Percentiles rank a stretch among this genome's conserved stretches.
Evolutionary conservation across 331 rosid genomes (phyloP).

Genomic region (Acacia concinna): DNA sequence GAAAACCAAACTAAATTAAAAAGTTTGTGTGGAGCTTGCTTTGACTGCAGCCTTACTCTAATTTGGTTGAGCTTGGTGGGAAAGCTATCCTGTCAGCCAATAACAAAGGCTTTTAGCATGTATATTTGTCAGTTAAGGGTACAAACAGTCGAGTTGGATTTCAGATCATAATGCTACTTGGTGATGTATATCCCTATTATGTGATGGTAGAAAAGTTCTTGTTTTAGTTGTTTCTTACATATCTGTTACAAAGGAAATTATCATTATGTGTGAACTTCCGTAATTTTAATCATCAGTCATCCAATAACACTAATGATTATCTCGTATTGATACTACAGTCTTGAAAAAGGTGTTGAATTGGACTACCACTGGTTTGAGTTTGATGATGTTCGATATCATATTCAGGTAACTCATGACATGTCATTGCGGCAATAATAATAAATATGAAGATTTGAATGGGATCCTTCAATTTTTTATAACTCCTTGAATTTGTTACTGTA

Average conservation of each 20-base stretch:
- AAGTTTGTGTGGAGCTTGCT: not conserved
- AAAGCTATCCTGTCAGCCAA: not conserved
- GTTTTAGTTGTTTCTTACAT: conserved; percentile 4
- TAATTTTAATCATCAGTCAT: not conserved
- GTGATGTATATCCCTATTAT: conserved; percentile 1
- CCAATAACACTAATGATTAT: conserved; percentile 17
- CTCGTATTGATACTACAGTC: conserved; percentile 47
- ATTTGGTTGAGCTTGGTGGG: not conserved
- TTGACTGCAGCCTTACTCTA: not conserved
- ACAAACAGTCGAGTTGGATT: not conserved
- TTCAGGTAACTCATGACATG: conserved; percentile 58
- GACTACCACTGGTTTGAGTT: conserved; percentile 97
- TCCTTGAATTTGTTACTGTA: conserved; percentile 8
- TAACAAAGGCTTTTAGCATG: not conserved
- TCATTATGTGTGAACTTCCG: conserved; percentile 7
- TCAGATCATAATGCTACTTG: not conserved
- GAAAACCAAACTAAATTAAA: not conserved
- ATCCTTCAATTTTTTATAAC: not conserved
- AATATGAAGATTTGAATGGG: not conserved
- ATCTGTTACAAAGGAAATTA: not conserved
- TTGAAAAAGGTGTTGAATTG: conserved; percentile 79
- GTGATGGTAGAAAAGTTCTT: not conserved
- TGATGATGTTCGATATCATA: conserved; percentile 88
- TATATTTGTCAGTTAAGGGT: not conserved
- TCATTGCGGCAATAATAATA: not conserved